phyloP scores from a whole-genome alignment of 306 rosid genomes.

The Nissolia schottii region DNA sequence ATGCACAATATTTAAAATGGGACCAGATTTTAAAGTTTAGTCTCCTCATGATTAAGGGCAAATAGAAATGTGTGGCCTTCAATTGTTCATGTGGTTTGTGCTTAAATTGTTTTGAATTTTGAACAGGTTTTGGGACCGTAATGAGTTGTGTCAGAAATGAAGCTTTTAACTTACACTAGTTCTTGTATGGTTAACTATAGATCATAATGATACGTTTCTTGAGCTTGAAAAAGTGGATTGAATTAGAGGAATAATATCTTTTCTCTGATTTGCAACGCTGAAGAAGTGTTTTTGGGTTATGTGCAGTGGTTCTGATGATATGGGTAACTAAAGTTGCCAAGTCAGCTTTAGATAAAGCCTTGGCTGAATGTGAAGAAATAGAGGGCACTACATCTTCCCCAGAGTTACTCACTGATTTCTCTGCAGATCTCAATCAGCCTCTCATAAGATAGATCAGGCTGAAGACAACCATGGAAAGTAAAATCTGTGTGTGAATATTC shows the following conservation, averaged over 20 bases:
- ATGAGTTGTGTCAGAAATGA: not conserved
- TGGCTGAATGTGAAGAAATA: slow-evolving; percentile 64
- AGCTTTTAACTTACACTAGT: not conserved
- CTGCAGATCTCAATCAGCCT: slow-evolving; percentile 62
- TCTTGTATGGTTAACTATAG: not conserved
- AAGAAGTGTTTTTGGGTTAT: slow-evolving; percentile 18
- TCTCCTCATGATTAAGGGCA: too few species aligned
- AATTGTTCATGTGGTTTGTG: not conserved
- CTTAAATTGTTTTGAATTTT: not conserved
- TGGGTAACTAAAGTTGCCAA: slow-evolving; percentile 80
- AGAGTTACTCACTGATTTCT: slow-evolving; percentile 41
- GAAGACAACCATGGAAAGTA: slow-evolving; percentile 39
- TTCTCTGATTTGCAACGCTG: not conserved
- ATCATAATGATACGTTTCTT: not conserved
- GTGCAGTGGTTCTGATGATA: slow-evolving; percentile 64
- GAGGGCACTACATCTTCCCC: slow-evolving; percentile 34
- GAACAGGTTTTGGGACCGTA: not conserved
- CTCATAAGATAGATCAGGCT: slow-evolving; percentile 57
- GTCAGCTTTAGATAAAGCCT: slow-evolving; percentile 78
- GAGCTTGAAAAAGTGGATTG: slow-evolving; percentile 9
- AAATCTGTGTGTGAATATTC: slow-evolving; percentile 44
- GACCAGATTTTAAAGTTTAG: too few species aligned
- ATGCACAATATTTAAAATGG: too few species aligned
- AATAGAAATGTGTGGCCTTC: too few species aligned
- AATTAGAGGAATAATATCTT: not conserved